Evolutionary conservation across 352 stramenopile genomes (phyloP).

Genomic region (Phytophthora melonis): DNA sequence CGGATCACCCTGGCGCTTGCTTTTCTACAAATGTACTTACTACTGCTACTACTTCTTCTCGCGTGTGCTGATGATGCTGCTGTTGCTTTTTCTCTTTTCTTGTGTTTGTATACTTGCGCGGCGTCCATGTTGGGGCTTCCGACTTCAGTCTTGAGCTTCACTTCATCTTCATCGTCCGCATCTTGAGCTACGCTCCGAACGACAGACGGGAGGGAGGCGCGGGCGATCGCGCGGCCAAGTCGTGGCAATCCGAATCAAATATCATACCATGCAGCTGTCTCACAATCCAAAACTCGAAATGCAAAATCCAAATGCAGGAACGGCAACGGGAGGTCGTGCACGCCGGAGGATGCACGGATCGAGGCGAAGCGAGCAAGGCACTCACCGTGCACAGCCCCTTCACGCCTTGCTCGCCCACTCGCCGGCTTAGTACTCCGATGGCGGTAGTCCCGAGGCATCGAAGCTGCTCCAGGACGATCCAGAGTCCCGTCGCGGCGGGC

Average conservation of each 20-base stretch:
- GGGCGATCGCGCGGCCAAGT: constrained; percentile 29
- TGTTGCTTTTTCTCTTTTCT: constrained; percentile 25
- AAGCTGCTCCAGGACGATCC: constrained; percentile 68
- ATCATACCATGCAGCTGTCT: constrained; percentile 53
- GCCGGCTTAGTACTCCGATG: constrained; percentile 45
- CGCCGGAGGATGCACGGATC: constrained; percentile 18
- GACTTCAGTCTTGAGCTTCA: constrained; percentile 46
- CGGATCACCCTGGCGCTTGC: constrained; percentile 35
- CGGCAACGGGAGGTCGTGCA: constrained; percentile 19
- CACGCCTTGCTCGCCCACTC: constrained; percentile 1
- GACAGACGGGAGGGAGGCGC: constrained; percentile 30
- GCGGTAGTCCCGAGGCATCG: constrained; percentile 49
- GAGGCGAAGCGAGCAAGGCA: constrained; percentile 14
- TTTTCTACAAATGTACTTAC: constrained; percentile 64
- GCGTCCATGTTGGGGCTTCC: constrained; percentile 30
- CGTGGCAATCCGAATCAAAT: constrained; percentile 48
- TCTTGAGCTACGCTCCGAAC: constrained; percentile 25
- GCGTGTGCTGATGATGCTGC: constrained; percentile 36
- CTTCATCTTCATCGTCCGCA: constrained; percentile 41
- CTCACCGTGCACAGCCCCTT: neutral
- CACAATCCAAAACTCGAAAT: constrained; percentile 53
- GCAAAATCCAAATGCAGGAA: constrained; percentile 55
- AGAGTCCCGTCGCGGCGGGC: constrained; percentile 57
- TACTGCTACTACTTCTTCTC: constrained; percentile 52
- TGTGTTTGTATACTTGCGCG: constrained; percentile 34